A percentile compares a stretch with the other conserved stretches of the same genome.
Conservation (phyloP, 352 stramenopile genomes). For the Globisporangium spinosum region DNA sequence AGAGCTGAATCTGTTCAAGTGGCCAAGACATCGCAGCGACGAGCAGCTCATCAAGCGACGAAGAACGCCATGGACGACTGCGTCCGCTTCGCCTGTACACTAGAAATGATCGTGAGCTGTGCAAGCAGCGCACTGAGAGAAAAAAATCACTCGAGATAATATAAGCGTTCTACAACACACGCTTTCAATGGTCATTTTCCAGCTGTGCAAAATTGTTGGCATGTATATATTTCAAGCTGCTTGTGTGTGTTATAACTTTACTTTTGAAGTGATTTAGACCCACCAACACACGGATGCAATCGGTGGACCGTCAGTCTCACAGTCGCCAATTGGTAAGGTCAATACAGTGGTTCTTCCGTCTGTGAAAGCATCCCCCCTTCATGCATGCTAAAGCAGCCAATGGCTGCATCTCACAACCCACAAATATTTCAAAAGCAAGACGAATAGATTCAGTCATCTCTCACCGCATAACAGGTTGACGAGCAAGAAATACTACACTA, state of each 20-base stretch:
- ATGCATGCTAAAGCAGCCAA: background rate
- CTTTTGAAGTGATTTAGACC: no score
- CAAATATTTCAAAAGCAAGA: background rate
- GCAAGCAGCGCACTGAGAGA: background rate
- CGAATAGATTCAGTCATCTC: background rate
- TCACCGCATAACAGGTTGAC: background rate
- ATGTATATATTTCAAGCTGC: no score
- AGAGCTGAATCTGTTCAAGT: background rate
- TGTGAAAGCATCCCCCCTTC: background rate
- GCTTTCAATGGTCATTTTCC: no score
- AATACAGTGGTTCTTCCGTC: background rate
- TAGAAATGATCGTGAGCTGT: background rate
- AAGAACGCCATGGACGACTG: background rate
- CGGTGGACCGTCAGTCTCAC: no score
- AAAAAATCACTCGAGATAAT: background rate
- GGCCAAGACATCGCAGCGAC: background rate
- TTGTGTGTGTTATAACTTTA: no score
- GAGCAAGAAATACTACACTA: background rate
- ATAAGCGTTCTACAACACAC: background rate
- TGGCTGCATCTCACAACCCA: background rate
- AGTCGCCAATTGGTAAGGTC: background rate
- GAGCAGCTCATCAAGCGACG: background rate
- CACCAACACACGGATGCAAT: no score
- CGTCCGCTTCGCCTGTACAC: background rate
- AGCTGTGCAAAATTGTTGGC: no score